Evolutionary conservation across 257 asterid species (phyloP), one percentile per base, ranked within the genome.

Genomic region (Capsicum pubescens): DNA sequence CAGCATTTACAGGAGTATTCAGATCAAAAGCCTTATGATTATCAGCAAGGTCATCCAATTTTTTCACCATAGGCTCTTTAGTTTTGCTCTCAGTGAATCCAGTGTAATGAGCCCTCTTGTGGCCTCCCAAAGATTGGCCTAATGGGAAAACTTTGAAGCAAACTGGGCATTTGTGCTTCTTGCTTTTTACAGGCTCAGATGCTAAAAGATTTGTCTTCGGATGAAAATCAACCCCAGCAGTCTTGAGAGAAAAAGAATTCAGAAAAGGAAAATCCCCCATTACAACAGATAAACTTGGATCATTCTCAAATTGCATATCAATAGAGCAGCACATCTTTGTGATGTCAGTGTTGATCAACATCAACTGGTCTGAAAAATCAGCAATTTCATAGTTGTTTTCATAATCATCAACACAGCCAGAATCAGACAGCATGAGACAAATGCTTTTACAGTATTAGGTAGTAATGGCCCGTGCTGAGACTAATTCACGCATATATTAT

Each of bases 101-200:
- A 68, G 48, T 80, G 86, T 88, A 92, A 70, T 93, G 98, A 83
- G 96, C 96, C 86, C 97, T 93, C 90, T 88, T 93, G 89, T 95
- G 99, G 3, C 98, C 99, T 36, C 97, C 97, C 87, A 93, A 83
- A 59, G 98, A 97, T 77, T 92, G 97, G 10, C 97, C 99, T 4
- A 95, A 90, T 5, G 92, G 11, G 72, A 95, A 95, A 39, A 90
- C 90, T 90, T 90, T 94, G 81, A 89, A 92, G 89, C 98, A 94
- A 9, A 87, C 78, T 2, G 89, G 88, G 66, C 98, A 95, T 14
- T 79, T 84, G 82, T 88, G 88, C 3, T 83, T 86, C 80, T 63
- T 86, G 64, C 61, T 63, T 84, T 82, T 89, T 10, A 32, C 67
- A 14, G 85, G 32, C 72, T 87, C 91, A 83, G 84, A 63, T 63